Evolutionary conservation across 805 yeast species (phyloP), one percentile per base, ranked within the genome.

Genomic region (Spathaspora sp.): DNA sequence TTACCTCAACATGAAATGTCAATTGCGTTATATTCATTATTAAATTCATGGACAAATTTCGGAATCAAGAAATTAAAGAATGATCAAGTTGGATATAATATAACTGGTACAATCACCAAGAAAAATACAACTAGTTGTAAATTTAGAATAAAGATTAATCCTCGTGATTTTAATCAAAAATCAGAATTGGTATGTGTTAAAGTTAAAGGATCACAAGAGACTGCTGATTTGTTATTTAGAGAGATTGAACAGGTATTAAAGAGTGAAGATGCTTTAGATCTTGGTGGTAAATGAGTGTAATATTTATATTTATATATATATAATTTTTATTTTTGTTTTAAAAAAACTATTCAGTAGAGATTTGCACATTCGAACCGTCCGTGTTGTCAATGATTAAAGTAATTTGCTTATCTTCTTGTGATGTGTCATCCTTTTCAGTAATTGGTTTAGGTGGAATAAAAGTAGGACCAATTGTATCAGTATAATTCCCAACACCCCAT

Each of bases 31-130:
- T 77, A 72, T 62, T 81, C 87, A 44, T 75, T 87, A 50, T 69
- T 87, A 56, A 72, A 67, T 44, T 82, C 86, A 16, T 87, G 94
- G 94, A 77, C 81, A 12, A 81, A 79, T 53, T 86, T 86, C 59
- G 93, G 94, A 8, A 67, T 87, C 59, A 80, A 78, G 57, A 77
- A 81, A 53, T 73, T 87, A 52, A 70, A 67, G 39, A 67, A 79
- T 45, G 77, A 77, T 57, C 70, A 73, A 18, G 65, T 70, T 3
- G 64, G 70, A 6, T 64, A 70, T 58, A 73, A 72, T 31, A 73
- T 87, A 29, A 78, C 77, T n/a, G 92, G 90, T 49, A 75, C 80
- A 17, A 78, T 87, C 32, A 73, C 89, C 1, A 82, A 79, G 57
- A 73, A 76, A 52, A 86, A 87, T 65, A 73, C 85, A 1, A 69